phyloP scores from a whole-genome alignment of 78 protist species.

The Paratrimastix pyriformis region DNA sequence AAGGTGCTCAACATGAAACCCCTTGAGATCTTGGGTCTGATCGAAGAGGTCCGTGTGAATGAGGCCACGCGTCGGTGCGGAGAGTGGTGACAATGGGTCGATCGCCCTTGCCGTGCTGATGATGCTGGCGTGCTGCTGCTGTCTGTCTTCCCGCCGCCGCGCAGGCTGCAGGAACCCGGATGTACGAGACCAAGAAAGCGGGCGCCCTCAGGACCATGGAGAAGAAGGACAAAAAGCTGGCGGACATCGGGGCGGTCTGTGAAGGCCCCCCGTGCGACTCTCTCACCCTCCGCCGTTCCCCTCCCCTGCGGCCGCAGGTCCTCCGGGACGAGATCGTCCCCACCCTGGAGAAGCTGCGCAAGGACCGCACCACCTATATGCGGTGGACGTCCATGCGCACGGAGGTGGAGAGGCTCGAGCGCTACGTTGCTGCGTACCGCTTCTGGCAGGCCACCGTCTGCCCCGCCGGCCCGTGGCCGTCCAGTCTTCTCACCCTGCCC shows the following conservation, averaged over 20 bases:
- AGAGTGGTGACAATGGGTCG: no score
- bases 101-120: no score
- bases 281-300: not conserved
- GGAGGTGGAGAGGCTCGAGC: conserved; percentile 52
- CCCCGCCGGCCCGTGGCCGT: no score
- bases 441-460: no score
- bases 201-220: conserved; percentile 66
- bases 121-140: no score
- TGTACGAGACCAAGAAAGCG: conserved; percentile 85
- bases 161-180: conserved; percentile 98
- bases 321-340: conserved; percentile 87
- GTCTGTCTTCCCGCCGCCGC: no score
- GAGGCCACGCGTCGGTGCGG: no score
- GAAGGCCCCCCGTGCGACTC: no score
- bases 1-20: conserved; percentile 98
- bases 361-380: conserved; percentile 57
- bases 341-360: conserved; percentile 62
- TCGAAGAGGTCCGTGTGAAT: no score
- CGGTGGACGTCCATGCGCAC: conserved; percentile 36
- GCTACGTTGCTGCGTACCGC: no score
- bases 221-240: conserved; percentile 80
- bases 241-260: conserved; percentile 46
- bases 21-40: conserved; percentile 81
- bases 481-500: no score
- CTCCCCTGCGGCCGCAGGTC: conserved; percentile 11